Evolutionary conservation across 805 yeast species (phyloP).

Genomic region (Teunomyces cretensis): DNA sequence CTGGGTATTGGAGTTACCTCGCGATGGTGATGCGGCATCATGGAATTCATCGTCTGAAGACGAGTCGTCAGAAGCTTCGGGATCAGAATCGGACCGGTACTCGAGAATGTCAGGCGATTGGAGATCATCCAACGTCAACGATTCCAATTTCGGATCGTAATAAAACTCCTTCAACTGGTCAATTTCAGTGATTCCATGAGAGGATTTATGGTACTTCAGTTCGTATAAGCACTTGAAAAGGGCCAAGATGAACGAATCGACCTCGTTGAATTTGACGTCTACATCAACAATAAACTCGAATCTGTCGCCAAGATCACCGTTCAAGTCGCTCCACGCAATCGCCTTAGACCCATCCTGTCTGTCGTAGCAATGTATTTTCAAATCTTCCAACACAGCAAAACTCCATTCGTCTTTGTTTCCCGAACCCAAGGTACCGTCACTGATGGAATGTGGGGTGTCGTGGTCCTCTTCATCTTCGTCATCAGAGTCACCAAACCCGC

Average conservation of each 20-base stretch:
- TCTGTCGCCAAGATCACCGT: constrained; percentile 83
- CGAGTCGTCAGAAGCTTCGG: constrained; percentile 27
- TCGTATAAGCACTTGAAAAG: constrained; percentile 74
- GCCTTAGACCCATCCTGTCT: constrained; percentile 55
- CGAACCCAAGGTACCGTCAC: constrained; percentile 23
- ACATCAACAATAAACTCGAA: constrained; percentile 77
- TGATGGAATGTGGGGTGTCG: constrained; percentile 19
- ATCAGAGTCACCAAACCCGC: constrained; percentile 48
- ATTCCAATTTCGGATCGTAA: constrained; percentile 17
- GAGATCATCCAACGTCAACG: constrained; percentile 22
- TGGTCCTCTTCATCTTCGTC: constrained; percentile 28
- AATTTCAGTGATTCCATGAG: constrained; percentile 19
- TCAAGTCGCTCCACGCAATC: constrained; percentile 76
- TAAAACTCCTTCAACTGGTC: constrained; percentile 56
- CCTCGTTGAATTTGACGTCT: constrained; percentile 52
- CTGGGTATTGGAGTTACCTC: background rate
- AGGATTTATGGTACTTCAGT: constrained; percentile 56
- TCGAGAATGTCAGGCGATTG: constrained; percentile 11
- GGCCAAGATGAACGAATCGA: constrained; percentile 61
- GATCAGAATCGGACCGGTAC: constrained; percentile 10
- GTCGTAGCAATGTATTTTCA: constrained; percentile 54
- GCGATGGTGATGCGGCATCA: background rate
- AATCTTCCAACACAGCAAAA: constrained; percentile 61
- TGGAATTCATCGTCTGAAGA: constrained; percentile 39
- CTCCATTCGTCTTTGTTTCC: constrained; percentile 62